A percentile compares a stretch with the other conserved stretches of the same genome.
These are phyloP conservation scores for Phytopythium sindhum DNA, from an alignment of 352 stramenopile genomes.

Conservation along the genomic window DNA sequence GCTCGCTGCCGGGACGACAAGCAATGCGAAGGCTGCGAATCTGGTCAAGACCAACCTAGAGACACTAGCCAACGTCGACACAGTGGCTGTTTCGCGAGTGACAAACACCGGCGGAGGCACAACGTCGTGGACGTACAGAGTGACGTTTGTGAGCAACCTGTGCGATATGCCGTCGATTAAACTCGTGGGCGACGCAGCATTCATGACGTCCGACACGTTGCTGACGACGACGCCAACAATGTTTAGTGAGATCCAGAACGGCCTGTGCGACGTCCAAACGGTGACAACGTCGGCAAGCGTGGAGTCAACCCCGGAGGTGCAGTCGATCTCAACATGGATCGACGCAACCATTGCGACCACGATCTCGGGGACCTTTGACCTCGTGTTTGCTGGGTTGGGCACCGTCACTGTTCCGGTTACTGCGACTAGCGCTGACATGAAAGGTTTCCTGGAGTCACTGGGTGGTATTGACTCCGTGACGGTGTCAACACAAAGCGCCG, in stretches of 20 bases:
- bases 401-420: slow-evolving; percentile 39
- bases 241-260: slow-evolving; percentile 72
- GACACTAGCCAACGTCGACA: slow-evolving; percentile 76
- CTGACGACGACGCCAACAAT: slow-evolving; percentile 27
- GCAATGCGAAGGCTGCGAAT: slow-evolving; percentile 54
- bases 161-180: slow-evolving; percentile 76
- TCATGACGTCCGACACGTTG: slow-evolving; percentile 36
- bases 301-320: slow-evolving; percentile 87
- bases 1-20: slow-evolving; percentile 28
- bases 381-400: slow-evolving; percentile 54
- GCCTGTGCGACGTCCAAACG: slow-evolving; percentile 94
- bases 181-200: slow-evolving; percentile 42
- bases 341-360: slow-evolving; percentile 28
- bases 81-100: slow-evolving; percentile 72
- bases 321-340: slow-evolving; percentile 81
- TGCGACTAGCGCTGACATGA: slow-evolving; percentile 34
- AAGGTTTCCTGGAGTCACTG: slow-evolving; percentile 68
- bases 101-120: slow-evolving; percentile 13
- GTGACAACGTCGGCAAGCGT: slow-evolving; percentile 89
- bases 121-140: slow-evolving; percentile 59
- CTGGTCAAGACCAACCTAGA: slow-evolving; percentile 83
- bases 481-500: slow-evolving; percentile 41
- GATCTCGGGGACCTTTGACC: slow-evolving; percentile 62
- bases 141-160: slow-evolving; percentile 88
- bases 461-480: slow-evolving; percentile 75